Conservation (phyloP, 2,329 filamentous ascomycete genomes). For the Cytospora piceae region DNA sequence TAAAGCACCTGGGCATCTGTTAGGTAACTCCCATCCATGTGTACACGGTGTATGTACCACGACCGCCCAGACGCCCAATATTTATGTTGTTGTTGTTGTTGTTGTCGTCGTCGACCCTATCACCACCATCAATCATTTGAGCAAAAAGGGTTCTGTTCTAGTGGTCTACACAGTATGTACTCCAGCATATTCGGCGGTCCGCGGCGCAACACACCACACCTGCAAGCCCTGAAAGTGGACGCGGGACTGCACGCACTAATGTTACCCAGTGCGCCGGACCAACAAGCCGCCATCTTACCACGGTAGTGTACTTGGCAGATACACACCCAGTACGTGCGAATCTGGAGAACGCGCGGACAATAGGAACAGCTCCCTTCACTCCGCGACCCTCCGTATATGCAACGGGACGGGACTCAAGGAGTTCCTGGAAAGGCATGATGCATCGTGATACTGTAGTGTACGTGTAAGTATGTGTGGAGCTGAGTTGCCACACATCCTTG, state of each 20-base stretch:
- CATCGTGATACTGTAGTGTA: background rate
- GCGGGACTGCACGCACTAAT: constrained; percentile 12
- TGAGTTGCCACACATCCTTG: background rate
- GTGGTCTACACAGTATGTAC: too few species aligned
- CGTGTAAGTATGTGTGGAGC: too few species aligned
- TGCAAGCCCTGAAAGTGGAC: constrained; percentile 9
- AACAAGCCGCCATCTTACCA: background rate
- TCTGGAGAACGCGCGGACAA: constrained; percentile 16
- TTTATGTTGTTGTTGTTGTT: too few species aligned
- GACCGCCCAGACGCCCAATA: background rate
- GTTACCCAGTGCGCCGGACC: constrained; percentile 21
- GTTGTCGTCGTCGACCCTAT: too few species aligned
- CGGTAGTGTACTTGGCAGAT: constrained; percentile 1
- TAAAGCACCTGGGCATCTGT: constrained; percentile 7
- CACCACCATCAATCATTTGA: too few species aligned
- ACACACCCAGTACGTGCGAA: background rate
- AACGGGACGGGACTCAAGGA: background rate
- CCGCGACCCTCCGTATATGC: constrained; percentile 21
- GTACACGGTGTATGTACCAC: background rate
- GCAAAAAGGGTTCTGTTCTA: too few species aligned
- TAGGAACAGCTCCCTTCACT: constrained; percentile 22
- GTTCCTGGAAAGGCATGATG: background rate
- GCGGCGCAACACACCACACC: too few species aligned
- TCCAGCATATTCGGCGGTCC: too few species aligned
- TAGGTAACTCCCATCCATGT: too few species aligned